Percentiles rank a stretch among this genome's conserved stretches.
Evolutionary conservation across 2,329 filamentous ascomycete species (phyloP).

Genomic region (Aspergillus sp.): DNA sequence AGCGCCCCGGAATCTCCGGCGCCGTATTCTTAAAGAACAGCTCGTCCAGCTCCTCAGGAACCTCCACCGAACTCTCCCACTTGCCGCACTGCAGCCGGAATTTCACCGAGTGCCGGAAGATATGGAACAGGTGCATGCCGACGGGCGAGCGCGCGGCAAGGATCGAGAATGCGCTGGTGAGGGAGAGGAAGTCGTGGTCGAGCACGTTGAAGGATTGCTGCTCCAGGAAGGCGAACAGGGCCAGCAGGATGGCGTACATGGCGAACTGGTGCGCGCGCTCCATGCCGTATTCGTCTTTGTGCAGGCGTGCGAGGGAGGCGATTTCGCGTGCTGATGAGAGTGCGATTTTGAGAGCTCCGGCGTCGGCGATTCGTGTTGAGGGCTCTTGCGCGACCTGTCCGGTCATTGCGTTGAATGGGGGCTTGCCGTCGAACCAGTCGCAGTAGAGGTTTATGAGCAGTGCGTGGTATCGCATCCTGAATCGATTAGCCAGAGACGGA

Average conservation of each 20-base stretch:
- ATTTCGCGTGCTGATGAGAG: constrained; percentile 24
- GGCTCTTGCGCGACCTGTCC: background rate
- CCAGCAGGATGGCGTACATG: constrained; percentile 27
- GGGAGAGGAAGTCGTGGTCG: constrained; percentile 25
- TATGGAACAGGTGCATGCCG: constrained; percentile 24
- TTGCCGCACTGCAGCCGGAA: constrained; percentile 17
- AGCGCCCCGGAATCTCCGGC: constrained; percentile 1
- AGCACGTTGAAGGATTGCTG: constrained; percentile 21
- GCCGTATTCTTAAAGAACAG: constrained; percentile 12
- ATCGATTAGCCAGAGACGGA: background rate
- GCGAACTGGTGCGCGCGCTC: constrained; percentile 27
- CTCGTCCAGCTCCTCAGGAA: constrained; percentile 19
- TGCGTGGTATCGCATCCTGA: constrained; percentile 28
- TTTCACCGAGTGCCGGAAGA: constrained; percentile 26
- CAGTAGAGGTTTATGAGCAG: constrained; percentile 27
- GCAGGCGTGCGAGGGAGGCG: constrained; percentile 19
- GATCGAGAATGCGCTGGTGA: constrained; percentile 26
- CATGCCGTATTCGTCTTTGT: constrained; percentile 26
- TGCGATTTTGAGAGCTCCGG: constrained; percentile 9
- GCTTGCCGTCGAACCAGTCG: constrained; percentile 15
- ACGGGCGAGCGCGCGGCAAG: constrained; percentile 25
- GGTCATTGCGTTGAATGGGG: background rate
- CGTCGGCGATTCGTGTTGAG: background rate
- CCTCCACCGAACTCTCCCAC: constrained; percentile 3
- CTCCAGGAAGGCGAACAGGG: constrained; percentile 25